Base-by-base conservation (phyloP, 208 protist genomes). In the Herpetomonas samuelpessoai region DNA sequence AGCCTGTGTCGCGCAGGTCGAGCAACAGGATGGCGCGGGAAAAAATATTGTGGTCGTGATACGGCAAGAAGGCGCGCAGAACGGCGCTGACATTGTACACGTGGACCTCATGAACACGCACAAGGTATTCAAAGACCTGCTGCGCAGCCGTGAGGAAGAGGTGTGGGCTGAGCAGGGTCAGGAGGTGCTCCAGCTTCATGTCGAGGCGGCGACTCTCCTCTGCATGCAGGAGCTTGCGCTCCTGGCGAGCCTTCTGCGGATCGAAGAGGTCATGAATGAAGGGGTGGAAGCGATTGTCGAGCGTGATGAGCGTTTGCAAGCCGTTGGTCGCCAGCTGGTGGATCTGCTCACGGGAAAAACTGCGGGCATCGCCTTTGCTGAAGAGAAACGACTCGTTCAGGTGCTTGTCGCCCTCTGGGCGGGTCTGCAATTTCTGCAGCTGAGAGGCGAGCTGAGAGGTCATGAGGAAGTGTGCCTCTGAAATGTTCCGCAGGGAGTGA, bases 1-100 rank as follows among this genome's bases (percentile, higher is more conserved):
- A 81, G 26, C 88, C 88, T 1, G 88, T 95, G 65, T 91, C 88
- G 38, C 88, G 84, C 28, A 95, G 60, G 62, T 95, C 88, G 21
- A 95, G 68, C 62, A 95, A 58, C 58, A 92, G 74, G 16, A 95
- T 31, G 44, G 70, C 79, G 7, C 85, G 82, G 19, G 80, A 77
- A 55, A 95, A 95, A 27, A 95, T 57, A 47, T 81, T 88, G 71
- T 95, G 88, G 55, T 95, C 88, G 66, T 95, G 88, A 52, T 91
- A 92, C 18, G 88, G 88, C 31, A 95, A 26, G 57, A 95, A 92
- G 25, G 83, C 73, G 12, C 83, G 75, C 19, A 95, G 68, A 10
- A 95, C 82, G 1, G 80, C 67, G 1, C 35, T 41, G 9, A 84
- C 81, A 62, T 95, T 91, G 74, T 90, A 91, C 59, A 91, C 70